These are phyloP conservation scores for Neoboletus magnificus DNA, from an alignment of 768 basidiomycete species.

Conservation along the genomic window DNA sequence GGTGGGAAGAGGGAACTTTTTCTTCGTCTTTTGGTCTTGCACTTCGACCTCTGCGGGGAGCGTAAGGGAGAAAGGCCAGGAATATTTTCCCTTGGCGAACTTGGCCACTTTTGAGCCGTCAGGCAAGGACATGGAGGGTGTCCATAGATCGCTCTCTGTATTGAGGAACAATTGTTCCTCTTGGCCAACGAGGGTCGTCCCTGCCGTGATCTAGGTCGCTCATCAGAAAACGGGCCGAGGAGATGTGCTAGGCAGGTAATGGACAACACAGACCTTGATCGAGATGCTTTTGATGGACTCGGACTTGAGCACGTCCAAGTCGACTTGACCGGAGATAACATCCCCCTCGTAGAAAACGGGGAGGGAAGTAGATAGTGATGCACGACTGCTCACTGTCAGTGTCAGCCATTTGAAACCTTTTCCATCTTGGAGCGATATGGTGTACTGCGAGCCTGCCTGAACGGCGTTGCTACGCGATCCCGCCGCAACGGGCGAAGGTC, in stretches of 20 bases:
- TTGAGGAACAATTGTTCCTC: constrained; percentile 50
- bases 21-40: constrained; percentile 36
- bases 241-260: not conserved
- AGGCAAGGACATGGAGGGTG: constrained; percentile 24
- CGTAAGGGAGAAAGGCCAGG: constrained; percentile 47
- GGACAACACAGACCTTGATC: constrained; percentile 38
- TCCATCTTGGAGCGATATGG: constrained; percentile 41
- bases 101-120: constrained; percentile 24
- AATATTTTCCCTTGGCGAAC: constrained; percentile 43
- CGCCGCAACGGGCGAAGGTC: not conserved
- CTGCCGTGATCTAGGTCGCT: constrained; percentile 36
- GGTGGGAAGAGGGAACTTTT: constrained; percentile 44
- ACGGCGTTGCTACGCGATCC: not conserved
- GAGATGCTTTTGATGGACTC: constrained; percentile 48
- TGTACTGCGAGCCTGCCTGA: constrained; percentile 31
- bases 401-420: constrained; percentile 45
- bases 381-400: constrained; percentile 44
- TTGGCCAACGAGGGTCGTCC: constrained; percentile 53
- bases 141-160: constrained; percentile 43
- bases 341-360: constrained; percentile 51
- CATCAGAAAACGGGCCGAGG: not conserved
- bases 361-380: constrained; percentile 34
- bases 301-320: constrained; percentile 47
- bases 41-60: constrained; percentile 44
- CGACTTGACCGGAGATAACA: constrained; percentile 46